Evolutionary conservation across 139 green algal genomes (phyloP), one percentile per base, ranked within the genome.

Genomic region (Tetraselmis chui): DNA sequence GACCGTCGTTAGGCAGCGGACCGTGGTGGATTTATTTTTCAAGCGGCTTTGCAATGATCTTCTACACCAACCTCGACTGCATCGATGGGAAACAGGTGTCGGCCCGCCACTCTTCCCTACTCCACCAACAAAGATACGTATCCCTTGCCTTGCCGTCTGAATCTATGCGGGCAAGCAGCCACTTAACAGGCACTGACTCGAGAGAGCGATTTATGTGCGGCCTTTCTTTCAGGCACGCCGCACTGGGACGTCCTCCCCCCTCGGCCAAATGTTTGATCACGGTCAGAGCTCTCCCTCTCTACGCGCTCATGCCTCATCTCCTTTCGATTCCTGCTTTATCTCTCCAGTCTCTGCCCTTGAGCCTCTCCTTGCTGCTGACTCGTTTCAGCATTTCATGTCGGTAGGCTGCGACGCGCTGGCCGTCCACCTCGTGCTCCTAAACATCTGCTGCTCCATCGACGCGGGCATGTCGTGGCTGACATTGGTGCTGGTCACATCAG

Each of bases 221-320:
- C n/a, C n/a, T n/a, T n/a, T n/a, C n/a, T n/a, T n/a, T n/a, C 96
- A 99, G 80, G 96, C 96, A 1, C 88, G 96, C 5, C 89, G 95
- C 2, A 99, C 96, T 0, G 83, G 87, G 26, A 94, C 88, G 26
- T 96, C 91, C 59, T 96, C 91, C 0, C 96, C 96, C 0, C 87
- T 99, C 29, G 96, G 96, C 0, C 95, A 98, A 88, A 89, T 99
- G 2, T 98, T 99, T 86, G 96, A 99, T 86, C 96, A 99, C 81
- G 96, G 90, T 90, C 31, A 59, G 79, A 0, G 2, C 30, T 24
- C 11, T 27, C 23, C 59, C 23, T 79, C 18, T 27, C 2, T 24
- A 80, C 26, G n/a, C 32, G n/a, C 80, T 30, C 79, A 30, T 2
- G n/a, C 1, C 18, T 75, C 32, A 24, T 74, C 25, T 81, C n/a